Percentiles rank a stretch among this genome's conserved stretches.
phyloP scores from a whole-genome alignment of 257 asterid genomes.

The Solanum neorickii region DNA sequence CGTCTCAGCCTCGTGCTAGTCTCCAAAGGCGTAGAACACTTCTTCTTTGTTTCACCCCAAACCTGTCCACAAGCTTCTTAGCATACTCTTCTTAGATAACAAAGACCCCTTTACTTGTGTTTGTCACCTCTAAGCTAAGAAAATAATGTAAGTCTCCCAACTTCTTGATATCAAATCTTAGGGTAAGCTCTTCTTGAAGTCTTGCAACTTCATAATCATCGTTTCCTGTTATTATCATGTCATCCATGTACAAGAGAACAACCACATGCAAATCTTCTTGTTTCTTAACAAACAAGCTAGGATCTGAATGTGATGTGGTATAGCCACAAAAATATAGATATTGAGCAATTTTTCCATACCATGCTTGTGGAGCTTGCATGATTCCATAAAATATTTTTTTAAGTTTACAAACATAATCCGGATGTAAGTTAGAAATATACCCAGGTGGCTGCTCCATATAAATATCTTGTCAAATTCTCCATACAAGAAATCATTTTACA shows the following conservation, averaged over 20 bases:
- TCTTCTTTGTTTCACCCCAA: neutral
- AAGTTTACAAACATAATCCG: neutral
- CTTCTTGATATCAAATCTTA: neutral
- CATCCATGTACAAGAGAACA: neutral
- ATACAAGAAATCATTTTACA: neutral
- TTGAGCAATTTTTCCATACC: too few species aligned
- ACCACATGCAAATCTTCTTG: neutral
- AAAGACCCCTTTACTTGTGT: neutral
- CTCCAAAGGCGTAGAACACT: too few species aligned
- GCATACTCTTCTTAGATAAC: neutral
- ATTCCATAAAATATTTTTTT: neutral
- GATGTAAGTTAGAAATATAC: neutral
- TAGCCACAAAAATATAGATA: neutral
- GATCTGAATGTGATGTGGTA: neutral
- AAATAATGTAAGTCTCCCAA: neutral
- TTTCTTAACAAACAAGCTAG: neutral
- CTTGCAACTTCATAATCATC: neutral
- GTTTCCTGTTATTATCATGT: neutral
- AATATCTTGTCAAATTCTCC: neutral
- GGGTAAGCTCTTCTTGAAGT: neutral
- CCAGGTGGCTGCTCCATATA: neutral
- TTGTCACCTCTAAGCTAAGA: neutral
- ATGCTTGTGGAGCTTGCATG: neutral
- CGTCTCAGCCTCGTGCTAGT: neutral
- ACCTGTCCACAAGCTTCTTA: too few species aligned